These are phyloP conservation scores for Cetraspora pellucida DNA, from an alignment of 192 early-diverging fungal species.

Conservation along the genomic window DNA sequence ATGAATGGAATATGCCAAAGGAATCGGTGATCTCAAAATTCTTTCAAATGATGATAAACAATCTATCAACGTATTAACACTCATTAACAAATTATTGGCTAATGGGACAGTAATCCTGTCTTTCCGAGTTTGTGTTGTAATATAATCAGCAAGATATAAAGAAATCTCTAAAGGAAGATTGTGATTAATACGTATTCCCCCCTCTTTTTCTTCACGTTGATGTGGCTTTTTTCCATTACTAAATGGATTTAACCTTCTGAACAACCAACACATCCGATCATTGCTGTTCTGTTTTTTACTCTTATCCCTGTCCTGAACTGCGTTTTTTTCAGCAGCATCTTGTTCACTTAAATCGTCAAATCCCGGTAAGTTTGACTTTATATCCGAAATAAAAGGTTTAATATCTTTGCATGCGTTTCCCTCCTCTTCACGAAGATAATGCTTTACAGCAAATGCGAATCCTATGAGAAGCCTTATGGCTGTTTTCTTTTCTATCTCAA, in stretches of 20 bases:
- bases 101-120: conserved; percentile 50
- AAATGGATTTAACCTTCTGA: conserved; percentile 19
- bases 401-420: conserved; percentile 72
- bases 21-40: conserved; percentile 85
- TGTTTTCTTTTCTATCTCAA: conserved; percentile 66
- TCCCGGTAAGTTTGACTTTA: conserved; percentile 43
- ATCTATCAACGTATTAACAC: conserved; percentile 55
- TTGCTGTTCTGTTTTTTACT: no score
- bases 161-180: conserved; percentile 64
- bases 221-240: conserved; percentile 30
- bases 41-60: conserved; percentile 79
- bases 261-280: no score
- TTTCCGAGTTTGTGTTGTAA: conserved; percentile 40
- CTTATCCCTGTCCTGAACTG: neutral
- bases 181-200: conserved; percentile 37
- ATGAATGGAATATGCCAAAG: conserved; percentile 85
- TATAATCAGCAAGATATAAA: conserved; percentile 61
- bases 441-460: conserved; percentile 79
- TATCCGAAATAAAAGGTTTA: conserved; percentile 63
- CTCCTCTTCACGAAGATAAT: conserved; percentile 79
- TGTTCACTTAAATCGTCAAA: conserved; percentile 16
- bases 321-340: neutral
- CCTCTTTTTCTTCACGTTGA: conserved; percentile 35
- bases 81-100: conserved; percentile 52
- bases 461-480: conserved; percentile 80